Percentiles rank a stretch among this genome's conserved stretches.
Evolutionary conservation across 371 early-diverging fungal species (phyloP).

Genomic region (Conidiobolus coronatus): DNA sequence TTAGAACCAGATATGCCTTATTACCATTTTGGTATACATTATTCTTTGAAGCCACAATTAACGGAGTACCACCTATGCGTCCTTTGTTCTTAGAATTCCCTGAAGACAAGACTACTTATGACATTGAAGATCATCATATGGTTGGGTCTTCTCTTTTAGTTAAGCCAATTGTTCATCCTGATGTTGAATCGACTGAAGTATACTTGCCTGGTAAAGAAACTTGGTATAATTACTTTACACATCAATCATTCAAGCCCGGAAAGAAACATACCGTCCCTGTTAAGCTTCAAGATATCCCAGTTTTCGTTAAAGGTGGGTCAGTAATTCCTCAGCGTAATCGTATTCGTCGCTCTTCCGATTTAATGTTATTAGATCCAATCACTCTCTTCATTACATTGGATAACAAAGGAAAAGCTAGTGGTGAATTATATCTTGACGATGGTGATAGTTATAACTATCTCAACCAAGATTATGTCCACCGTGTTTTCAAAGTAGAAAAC

Average conservation of each 20-base stretch:
- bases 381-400: conserved; percentile 68
- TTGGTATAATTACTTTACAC: conserved; percentile 59
- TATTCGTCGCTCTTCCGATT: conserved; percentile 52
- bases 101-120: conserved; percentile 38
- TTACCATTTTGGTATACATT: conserved; percentile 67
- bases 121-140: conserved; percentile 63
- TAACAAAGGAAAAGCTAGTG: conserved; percentile 33
- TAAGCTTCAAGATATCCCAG: conserved; percentile 52
- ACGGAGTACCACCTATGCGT: conserved; percentile 49
- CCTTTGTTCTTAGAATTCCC: conserved; percentile 66
- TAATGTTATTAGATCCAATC: conserved; percentile 71
- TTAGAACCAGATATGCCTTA: conserved; percentile 49
- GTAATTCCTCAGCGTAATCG: conserved; percentile 75
- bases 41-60: conserved; percentile 36
- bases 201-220: conserved; percentile 39
- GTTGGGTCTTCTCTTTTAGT: conserved; percentile 50
- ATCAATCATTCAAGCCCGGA: conserved; percentile 17
- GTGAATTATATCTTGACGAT: conserved; percentile 71
- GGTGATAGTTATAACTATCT: conserved; percentile 57
- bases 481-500: conserved; percentile 16
- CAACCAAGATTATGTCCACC: conserved; percentile 30
- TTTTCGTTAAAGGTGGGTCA: conserved; percentile 63
- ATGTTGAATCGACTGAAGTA: conserved; percentile 22
- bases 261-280: conserved; percentile 21
- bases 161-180: conserved; percentile 40